Evolutionary conservation across 2,329 filamentous ascomycete species (phyloP).

Genomic region (Rhynchosporium graminicola): DNA sequence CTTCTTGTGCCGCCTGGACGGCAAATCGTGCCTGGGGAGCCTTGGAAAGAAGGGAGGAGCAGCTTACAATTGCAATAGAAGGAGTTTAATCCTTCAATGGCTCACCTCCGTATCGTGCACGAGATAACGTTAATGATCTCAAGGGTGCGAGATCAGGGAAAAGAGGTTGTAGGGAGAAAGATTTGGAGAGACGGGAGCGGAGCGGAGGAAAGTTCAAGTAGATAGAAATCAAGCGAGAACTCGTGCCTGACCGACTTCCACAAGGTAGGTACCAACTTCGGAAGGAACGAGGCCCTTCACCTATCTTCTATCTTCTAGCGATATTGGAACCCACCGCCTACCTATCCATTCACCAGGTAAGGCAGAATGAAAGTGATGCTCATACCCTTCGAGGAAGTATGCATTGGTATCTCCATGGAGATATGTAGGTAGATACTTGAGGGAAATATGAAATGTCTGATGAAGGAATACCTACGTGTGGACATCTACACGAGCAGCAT

Average conservation of each 20-base stretch:
- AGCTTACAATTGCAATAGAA: conserved; percentile 24
- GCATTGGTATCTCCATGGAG: not conserved
- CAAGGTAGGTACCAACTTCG: not conserved
- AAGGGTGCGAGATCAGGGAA: not conserved
- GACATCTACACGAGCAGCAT: not conserved
- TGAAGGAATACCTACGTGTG: not conserved
- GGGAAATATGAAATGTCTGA: not conserved
- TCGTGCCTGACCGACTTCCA: not conserved
- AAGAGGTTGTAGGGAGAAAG: conserved; percentile 9
- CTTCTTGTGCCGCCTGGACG: not conserved
- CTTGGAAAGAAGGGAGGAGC: not conserved
- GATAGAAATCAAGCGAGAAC: not conserved
- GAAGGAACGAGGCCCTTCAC: not conserved
- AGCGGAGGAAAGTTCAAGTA: not conserved
- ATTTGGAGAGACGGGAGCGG: not conserved
- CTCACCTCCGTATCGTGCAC: conserved; percentile 28
- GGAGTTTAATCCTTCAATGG: conserved; percentile 15
- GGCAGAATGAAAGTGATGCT: conserved; percentile 1
- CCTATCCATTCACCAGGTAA: not conserved
- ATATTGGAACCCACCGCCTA: not conserved
- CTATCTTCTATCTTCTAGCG: not conserved
- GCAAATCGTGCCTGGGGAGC: not conserved
- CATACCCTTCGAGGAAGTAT: too few relatives aligned
- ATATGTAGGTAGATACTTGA: not conserved
- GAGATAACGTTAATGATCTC: conserved; percentile 21